A percentile compares a stretch with the other conserved stretches of the same genome.
Evolutionary conservation across 177 flowering plant genomes (phyloP).

Genomic region (Vitis hybrid): DNA sequence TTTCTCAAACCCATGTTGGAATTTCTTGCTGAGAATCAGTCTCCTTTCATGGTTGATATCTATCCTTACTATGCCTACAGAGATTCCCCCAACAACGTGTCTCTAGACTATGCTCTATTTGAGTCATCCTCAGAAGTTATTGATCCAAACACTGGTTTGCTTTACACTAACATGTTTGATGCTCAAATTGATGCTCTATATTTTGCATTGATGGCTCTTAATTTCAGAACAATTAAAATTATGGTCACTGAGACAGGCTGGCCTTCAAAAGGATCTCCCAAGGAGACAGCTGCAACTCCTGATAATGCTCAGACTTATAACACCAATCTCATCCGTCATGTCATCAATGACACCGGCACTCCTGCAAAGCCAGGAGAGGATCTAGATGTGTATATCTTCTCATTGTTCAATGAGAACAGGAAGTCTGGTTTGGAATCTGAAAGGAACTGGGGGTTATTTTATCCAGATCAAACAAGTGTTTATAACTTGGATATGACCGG

Average conservation of each 20-base stretch:
- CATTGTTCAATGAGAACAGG: slow-evolving; percentile 93
- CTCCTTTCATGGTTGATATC: slow-evolving; percentile 86
- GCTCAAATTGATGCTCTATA: slow-evolving; percentile 92
- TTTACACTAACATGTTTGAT: slow-evolving; percentile 91
- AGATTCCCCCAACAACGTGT: slow-evolving; percentile 61
- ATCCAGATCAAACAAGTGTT: slow-evolving; percentile 84
- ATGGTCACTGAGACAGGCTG: slow-evolving; percentile 98
- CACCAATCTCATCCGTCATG: slow-evolving; percentile 78
- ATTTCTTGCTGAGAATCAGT: slow-evolving; percentile 81
- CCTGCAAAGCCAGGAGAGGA: slow-evolving; percentile 84
- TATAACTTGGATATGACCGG: slow-evolving; percentile 82
- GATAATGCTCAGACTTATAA: slow-evolving; percentile 93
- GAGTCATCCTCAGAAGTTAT: slow-evolving; percentile 73
- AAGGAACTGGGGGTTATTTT: slow-evolving; percentile 96
- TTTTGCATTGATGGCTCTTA: slow-evolving; percentile 69
- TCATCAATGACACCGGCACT: slow-evolving; percentile 71
- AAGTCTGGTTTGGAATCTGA: slow-evolving; percentile 93
- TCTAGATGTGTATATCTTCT: slow-evolving; percentile 76
- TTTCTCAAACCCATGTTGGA: slow-evolving; percentile 77
- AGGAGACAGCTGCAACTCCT: slow-evolving; percentile 84
- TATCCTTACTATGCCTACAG: slow-evolving; percentile 94
- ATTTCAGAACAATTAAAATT: slow-evolving; percentile 66
- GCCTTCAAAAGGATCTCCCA: slow-evolving; percentile 91
- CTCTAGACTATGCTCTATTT: slow-evolving; percentile 85
- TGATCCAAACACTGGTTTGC: slow-evolving; percentile 90